Percentiles rank a stretch among this genome's conserved stretches.
Evolutionary conservation across 768 basidiomycete genomes (phyloP).

Genomic region (Cantharellus anzutake): DNA sequence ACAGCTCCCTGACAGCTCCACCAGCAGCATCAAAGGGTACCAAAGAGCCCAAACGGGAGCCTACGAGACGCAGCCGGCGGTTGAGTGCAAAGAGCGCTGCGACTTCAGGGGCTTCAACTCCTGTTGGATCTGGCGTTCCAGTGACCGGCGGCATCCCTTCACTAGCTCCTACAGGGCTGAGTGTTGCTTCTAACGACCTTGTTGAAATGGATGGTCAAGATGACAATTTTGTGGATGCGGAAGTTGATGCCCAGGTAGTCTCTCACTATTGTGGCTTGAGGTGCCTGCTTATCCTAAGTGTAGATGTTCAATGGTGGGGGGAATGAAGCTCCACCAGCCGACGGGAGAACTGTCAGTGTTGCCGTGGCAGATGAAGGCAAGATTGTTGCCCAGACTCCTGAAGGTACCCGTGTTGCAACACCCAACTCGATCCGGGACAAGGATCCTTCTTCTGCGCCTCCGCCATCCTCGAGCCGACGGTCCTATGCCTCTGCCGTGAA

Average conservation of each 20-base stretch:
- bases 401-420: conserved; percentile 85
- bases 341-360: conserved; percentile 75
- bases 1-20: neutral
- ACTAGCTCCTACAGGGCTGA: neutral
- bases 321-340: conserved; percentile 40
- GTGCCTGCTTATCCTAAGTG: neutral
- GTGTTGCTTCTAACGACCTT: conserved; percentile 6
- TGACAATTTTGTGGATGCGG: neutral
- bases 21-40: neutral
- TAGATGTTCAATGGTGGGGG: conserved; percentile 76
- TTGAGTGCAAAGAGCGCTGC: conserved; percentile 38
- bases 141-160: neutral
- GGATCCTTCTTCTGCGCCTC: conserved; percentile 7
- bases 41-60: conserved; percentile 16
- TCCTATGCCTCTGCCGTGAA: conserved; percentile 94
- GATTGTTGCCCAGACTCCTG: conserved; percentile 89
- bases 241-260: neutral
- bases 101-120: conserved; percentile 7
- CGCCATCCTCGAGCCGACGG: conserved; percentile 3
- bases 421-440: conserved; percentile 30
- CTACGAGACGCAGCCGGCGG: conserved; percentile 62
- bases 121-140: conserved; percentile 7
- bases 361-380: conserved; percentile 76
- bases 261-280: neutral
- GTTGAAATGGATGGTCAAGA: conserved; percentile 1